A percentile compares a stretch with the other conserved stretches of the same genome.
Evolutionary conservation across 306 rosid species (phyloP).

Genomic region (Arachis stenosperma): DNA sequence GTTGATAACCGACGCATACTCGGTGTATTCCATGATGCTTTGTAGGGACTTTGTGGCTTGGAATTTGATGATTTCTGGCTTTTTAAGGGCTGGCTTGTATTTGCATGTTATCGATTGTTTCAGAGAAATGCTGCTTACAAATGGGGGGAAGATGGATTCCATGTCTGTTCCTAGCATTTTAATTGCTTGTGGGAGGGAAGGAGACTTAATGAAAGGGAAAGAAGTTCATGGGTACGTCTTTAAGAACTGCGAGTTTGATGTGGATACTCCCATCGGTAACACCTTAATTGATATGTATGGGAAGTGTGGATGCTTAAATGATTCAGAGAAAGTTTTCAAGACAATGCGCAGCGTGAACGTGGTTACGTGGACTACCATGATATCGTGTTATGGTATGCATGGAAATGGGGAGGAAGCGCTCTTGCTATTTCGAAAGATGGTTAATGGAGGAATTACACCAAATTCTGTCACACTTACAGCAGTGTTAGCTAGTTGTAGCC

Average conservation of each 20-base stretch:
- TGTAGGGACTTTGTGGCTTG: constrained; percentile 52
- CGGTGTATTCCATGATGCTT: constrained; percentile 52
- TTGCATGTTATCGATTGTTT: constrained; percentile 56
- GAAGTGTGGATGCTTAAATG: constrained; percentile 65
- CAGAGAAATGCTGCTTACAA: constrained; percentile 49
- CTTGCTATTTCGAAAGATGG: constrained; percentile 55
- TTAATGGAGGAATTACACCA: constrained; percentile 52
- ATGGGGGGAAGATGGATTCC: constrained; percentile 49
- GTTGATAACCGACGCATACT: constrained; percentile 49
- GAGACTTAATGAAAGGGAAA: constrained; percentile 67
- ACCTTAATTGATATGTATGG: constrained; percentile 70
- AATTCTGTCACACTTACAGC: constrained; percentile 65
- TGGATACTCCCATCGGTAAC: constrained; percentile 59
- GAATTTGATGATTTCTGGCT: constrained; percentile 74
- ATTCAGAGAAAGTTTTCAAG: constrained; percentile 59
- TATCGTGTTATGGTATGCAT: constrained; percentile 68
- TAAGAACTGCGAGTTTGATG: constrained; percentile 44
- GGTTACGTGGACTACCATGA: constrained; percentile 76
- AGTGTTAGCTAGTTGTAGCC: constrained; percentile 71
- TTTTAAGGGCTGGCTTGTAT: constrained; percentile 56
- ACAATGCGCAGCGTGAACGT: constrained; percentile 46
- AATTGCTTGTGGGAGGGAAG: constrained; percentile 65
- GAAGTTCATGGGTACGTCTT: constrained; percentile 62
- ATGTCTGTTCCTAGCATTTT: constrained; percentile 70
- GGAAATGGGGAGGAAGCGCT: constrained; percentile 72